phyloP scores from a whole-genome alignment of 2,329 filamentous ascomycete species.

The Coniochaeta sp. region DNA sequence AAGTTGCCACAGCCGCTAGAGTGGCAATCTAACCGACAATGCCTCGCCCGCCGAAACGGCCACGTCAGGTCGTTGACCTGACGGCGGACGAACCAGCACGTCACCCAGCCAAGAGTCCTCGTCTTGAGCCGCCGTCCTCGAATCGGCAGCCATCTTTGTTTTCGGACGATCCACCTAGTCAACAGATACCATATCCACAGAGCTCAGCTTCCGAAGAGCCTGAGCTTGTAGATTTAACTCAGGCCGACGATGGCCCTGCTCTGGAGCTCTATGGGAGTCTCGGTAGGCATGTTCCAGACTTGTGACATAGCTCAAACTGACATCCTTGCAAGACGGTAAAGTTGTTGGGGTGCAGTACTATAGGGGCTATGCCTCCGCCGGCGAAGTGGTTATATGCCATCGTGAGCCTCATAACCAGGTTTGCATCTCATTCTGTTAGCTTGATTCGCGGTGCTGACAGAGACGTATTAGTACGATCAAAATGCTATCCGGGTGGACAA shows the following conservation, averaged over 20 bases:
- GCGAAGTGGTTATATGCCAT: conserved; percentile 54
- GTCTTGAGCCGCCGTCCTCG: background rate
- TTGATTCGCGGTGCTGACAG: background rate
- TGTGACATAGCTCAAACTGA: background rate
- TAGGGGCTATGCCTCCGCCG: conserved; percentile 49
- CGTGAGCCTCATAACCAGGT: conserved; percentile 60
- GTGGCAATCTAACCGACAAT: background rate
- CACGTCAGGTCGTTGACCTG: conserved; percentile 30
- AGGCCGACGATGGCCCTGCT: conserved; percentile 30
- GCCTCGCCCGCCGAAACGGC: conserved; percentile 24
- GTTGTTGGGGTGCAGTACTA: conserved; percentile 53
- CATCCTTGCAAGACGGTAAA: conserved; percentile 29
- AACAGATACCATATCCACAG: background rate
- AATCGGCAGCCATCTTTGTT: background rate
- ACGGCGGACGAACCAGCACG: conserved; percentile 24
- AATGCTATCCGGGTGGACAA: conserved; percentile 78
- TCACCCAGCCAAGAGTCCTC: conserved; percentile 16
- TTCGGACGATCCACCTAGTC: background rate
- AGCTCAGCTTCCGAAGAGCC: conserved; percentile 15
- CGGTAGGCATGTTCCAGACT: conserved; percentile 19
- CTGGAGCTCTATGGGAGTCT: conserved; percentile 41
- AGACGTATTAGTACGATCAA: conserved; percentile 43
- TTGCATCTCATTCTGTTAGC: conserved; percentile 1
- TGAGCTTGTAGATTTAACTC: conserved; percentile 34
- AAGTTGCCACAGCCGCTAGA: background rate